Evolutionary conservation across 2,329 filamentous ascomycete genomes (phyloP).

Genomic region (Pestalotiopsis sp.): DNA sequence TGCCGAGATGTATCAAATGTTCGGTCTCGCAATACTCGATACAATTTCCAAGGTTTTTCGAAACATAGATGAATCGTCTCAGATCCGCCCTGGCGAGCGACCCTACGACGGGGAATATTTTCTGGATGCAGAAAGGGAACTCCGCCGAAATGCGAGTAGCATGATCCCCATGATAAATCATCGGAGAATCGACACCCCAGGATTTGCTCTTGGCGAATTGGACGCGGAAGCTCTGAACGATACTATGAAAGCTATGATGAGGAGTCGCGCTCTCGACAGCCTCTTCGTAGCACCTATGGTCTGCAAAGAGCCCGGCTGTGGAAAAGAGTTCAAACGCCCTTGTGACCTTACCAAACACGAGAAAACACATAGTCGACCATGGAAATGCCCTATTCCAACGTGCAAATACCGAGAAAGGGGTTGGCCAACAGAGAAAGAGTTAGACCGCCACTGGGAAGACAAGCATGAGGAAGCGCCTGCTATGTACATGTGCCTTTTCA

Average conservation of each 20-base stretch:
- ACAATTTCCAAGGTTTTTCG: not conserved
- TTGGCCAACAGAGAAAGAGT: slow-evolving; percentile 97
- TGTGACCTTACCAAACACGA: slow-evolving; percentile 98
- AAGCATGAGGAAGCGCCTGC: slow-evolving; percentile 83
- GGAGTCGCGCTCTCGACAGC: not conserved
- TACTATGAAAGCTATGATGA: not conserved
- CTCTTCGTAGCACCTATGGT: not conserved
- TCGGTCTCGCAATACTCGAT: not conserved
- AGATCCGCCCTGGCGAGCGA: not conserved
- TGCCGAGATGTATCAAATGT: not conserved
- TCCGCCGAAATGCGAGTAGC: not conserved
- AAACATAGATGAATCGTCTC: not conserved
- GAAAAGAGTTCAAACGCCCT: slow-evolving; percentile 93
- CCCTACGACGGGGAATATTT: not conserved
- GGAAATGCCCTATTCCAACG: slow-evolving; percentile 80
- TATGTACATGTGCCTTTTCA: slow-evolving; percentile 81
- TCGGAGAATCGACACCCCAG: not conserved
- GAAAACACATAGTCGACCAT: slow-evolving; percentile 95
- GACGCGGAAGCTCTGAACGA: not conserved
- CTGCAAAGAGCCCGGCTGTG: slow-evolving; percentile 75
- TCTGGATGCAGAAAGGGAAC: not conserved
- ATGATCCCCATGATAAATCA: not conserved
- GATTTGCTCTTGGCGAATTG: not conserved
- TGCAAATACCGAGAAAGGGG: slow-evolving; percentile 92
- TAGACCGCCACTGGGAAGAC: slow-evolving; percentile 94